phyloP scores from a whole-genome alignment of 768 basidiomycete genomes.

The Kwoniella heveanensis region DNA sequence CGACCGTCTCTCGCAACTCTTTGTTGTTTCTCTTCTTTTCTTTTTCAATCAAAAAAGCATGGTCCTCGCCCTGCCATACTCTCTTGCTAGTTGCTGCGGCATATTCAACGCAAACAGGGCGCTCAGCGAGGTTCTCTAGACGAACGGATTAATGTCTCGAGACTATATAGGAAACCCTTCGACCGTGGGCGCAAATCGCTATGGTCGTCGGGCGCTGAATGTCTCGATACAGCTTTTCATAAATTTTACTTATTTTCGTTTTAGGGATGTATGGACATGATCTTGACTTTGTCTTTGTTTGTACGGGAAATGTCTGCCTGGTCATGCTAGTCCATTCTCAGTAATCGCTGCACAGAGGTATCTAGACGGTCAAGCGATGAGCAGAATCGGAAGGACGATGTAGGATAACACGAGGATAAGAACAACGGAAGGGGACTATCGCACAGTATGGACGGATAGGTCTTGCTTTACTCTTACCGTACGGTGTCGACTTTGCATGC shows the following conservation, averaged over 20 bases:
- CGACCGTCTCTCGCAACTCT: not conserved
- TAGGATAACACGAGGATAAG: not conserved
- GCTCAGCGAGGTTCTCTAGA: conserved; percentile 43
- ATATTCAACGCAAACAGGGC: conserved; percentile 11
- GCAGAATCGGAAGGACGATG: not conserved
- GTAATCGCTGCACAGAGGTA: no score
- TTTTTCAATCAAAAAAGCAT: conserved; percentile 27
- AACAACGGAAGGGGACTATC: conserved; percentile 1
- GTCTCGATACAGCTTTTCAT: conserved; percentile 31
- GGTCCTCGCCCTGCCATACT: conserved; percentile 31
- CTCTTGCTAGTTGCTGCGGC: conserved; percentile 2
- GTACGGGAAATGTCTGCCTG: no score
- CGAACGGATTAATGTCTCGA: conserved; percentile 54
- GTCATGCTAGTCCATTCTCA: no score
- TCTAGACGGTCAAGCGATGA: no score
- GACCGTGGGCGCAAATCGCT: conserved; percentile 10
- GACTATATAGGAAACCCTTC: conserved; percentile 46
- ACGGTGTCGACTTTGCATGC: no score
- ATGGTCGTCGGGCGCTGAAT: conserved; percentile 30
- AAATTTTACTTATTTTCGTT: not conserved
- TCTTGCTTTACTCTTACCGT: not conserved
- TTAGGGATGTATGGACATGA: no score
- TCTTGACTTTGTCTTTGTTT: no score
- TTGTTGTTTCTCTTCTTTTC: conserved; percentile 17
- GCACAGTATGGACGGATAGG: not conserved